Conservation (phyloP, 345 rosid species). For the Gossypium australe region DNA sequence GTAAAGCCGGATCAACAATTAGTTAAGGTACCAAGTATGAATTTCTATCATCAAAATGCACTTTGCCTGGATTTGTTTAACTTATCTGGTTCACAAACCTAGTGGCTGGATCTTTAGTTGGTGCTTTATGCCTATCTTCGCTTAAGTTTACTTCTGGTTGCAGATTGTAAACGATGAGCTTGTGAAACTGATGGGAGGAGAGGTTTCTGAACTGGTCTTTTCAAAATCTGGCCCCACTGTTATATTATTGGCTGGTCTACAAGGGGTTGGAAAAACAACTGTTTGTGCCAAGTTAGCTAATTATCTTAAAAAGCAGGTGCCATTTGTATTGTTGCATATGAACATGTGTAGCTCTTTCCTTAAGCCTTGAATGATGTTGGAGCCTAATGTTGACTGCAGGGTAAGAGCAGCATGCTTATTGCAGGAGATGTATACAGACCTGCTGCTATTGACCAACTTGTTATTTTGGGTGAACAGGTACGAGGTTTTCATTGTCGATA, state of each 20-base stretch:
- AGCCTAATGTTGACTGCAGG: conserved; percentile 35
- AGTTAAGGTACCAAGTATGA: conserved; percentile 60
- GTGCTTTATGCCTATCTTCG: background rate
- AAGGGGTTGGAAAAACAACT: conserved; percentile 98
- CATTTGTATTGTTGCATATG: conserved; percentile 3
- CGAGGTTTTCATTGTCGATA: conserved; percentile 16
- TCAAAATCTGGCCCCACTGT: conserved; percentile 81
- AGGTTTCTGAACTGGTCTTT: conserved; percentile 83
- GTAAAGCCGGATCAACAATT: conserved; percentile 94
- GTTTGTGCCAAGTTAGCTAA: conserved; percentile 88
- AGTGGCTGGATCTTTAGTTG: background rate
- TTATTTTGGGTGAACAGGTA: conserved; percentile 93
- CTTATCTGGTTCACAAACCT: background rate
- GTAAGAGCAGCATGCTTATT: conserved; percentile 89
- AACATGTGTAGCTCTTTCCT: background rate
- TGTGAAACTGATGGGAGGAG: conserved; percentile 97
- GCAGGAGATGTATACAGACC: conserved; percentile 99
- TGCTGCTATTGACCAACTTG: conserved; percentile 94
- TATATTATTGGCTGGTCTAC: conserved; percentile 88
- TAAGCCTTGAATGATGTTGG: conserved; percentile 13
- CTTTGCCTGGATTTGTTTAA: background rate
- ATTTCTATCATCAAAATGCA: background rate
- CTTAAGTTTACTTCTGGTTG: conserved; percentile 12
- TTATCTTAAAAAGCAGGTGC: conserved; percentile 91
- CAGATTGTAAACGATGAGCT: conserved; percentile 87